These are phyloP conservation scores for Metahyphopichia silvanorum DNA, from an alignment of 805 yeast species.

Conservation along the genomic window DNA sequence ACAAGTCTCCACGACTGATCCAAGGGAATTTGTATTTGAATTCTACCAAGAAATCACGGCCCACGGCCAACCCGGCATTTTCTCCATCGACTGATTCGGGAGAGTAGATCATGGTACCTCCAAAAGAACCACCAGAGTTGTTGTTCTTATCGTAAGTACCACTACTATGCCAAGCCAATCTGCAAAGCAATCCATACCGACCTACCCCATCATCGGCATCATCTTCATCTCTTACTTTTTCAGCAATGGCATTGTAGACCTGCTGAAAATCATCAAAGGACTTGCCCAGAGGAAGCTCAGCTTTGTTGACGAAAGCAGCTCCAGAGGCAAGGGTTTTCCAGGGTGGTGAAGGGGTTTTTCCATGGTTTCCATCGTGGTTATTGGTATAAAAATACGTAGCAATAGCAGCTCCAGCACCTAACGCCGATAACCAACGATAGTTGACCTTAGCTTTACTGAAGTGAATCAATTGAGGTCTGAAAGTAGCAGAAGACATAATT, in stretches of 20 bases:
- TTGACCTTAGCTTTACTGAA: too few relatives aligned
- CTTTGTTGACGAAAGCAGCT: conserved; percentile 22
- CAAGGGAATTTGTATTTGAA: conserved; percentile 59
- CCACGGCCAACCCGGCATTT: conserved; percentile 62
- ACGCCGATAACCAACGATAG: too few relatives aligned
- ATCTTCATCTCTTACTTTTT: conserved; percentile 46
- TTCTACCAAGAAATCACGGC: conserved; percentile 53
- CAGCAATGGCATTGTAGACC: conserved; percentile 73
- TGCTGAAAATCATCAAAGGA: conserved; percentile 54
- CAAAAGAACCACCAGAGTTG: conserved; percentile 33
- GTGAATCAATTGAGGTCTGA: conserved; percentile 3
- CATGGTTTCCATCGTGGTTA: conserved; percentile 8
- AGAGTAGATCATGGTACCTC: conserved; percentile 34
- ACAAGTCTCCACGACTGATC: conserved; percentile 76
- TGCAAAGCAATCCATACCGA: conserved; percentile 31
- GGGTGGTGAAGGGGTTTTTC: conserved; percentile 1
- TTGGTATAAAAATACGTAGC: conserved; percentile 16
- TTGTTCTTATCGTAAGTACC: conserved; percentile 27
- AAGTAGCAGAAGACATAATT: conserved; percentile 10
- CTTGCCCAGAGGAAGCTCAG: conserved; percentile 34
- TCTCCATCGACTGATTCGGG: conserved; percentile 36
- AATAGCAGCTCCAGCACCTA: too few relatives aligned
- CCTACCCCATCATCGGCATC: conserved; percentile 38
- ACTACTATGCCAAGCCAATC: conserved; percentile 40
- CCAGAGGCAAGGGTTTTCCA: too few relatives aligned